Conservation (phyloP, 2,329 filamentous ascomycete species). For the Dactylellina cionopaga region DNA sequence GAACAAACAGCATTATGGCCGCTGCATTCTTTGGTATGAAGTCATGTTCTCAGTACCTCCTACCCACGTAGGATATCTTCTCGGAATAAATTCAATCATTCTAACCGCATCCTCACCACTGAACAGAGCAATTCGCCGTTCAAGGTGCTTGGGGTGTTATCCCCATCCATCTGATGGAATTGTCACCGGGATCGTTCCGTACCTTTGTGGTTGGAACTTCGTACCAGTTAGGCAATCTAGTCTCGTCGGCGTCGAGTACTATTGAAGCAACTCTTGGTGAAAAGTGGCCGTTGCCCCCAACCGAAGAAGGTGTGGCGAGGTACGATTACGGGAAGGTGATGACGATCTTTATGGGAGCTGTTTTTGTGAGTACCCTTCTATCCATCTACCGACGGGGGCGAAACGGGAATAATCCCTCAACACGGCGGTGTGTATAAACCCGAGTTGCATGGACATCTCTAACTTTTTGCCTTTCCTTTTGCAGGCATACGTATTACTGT, state of each 20-base stretch:
- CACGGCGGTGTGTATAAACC: too few species aligned
- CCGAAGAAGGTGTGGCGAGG: conserved; percentile 64
- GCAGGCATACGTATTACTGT: conserved; percentile 66
- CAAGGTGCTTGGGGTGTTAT: conserved; percentile 75
- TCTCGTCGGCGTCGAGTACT: conserved; percentile 65
- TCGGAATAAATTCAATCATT: conserved; percentile 60
- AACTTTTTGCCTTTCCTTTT: background rate
- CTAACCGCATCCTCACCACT: conserved; percentile 64
- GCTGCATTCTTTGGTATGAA: conserved; percentile 72
- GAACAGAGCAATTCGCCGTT: conserved; percentile 69
- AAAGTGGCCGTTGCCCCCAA: conserved; percentile 74
- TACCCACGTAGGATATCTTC: too few species aligned
- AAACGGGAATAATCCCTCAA: too few species aligned
- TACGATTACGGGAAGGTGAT: conserved; percentile 86
- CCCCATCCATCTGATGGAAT: conserved; percentile 78
- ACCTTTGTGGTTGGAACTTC: conserved; percentile 76
- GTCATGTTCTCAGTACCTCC: conserved; percentile 66
- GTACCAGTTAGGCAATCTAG: conserved; percentile 81
- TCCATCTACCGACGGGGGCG: too few species aligned
- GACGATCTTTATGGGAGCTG: conserved; percentile 89
- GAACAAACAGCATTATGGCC: conserved; percentile 74
- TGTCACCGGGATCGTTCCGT: conserved; percentile 75
- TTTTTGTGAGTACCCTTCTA: conserved; percentile 66
- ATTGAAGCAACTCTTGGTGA: conserved; percentile 77
- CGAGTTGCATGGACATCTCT: background rate